phyloP scores from a whole-genome alignment of 2,329 filamentous ascomycete species.

The Periconia sp. region DNA sequence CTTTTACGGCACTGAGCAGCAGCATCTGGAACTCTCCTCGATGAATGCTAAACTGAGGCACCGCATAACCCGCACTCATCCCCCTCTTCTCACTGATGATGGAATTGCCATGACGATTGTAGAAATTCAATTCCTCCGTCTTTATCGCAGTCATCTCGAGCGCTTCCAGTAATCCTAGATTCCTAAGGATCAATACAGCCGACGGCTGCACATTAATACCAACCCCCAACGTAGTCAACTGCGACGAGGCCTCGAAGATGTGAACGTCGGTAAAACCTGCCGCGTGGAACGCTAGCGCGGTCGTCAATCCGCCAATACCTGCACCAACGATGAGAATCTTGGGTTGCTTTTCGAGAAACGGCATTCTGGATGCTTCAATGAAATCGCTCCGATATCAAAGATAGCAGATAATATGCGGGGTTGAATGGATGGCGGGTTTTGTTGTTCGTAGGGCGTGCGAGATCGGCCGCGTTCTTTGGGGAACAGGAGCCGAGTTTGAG shows the following conservation, averaged over 20 bases:
- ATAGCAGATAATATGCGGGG: too few relatives aligned
- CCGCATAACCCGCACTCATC: constrained; percentile 47
- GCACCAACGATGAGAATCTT: constrained; percentile 36
- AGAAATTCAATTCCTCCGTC: constrained; percentile 54
- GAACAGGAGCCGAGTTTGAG: too few relatives aligned
- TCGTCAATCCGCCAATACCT: constrained; percentile 79
- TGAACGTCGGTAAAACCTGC: constrained; percentile 62
- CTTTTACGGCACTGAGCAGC: constrained; percentile 50
- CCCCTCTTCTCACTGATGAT: constrained; percentile 53
- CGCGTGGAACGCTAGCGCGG: constrained; percentile 73
- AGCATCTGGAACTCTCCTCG: constrained; percentile 55
- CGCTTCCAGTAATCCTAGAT: constrained; percentile 50
- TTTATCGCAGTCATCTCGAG: constrained; percentile 50
- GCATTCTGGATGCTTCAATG: constrained; percentile 25
- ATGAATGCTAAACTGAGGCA: constrained; percentile 55
- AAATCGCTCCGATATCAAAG: too few relatives aligned
- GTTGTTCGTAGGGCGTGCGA: too few relatives aligned
- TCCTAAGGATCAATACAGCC: constrained; percentile 52
- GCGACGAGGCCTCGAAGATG: constrained; percentile 51
- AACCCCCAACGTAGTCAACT: constrained; percentile 52
- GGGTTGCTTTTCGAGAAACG: constrained; percentile 26
- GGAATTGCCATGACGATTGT: constrained; percentile 51
- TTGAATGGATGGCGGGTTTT: too few relatives aligned
- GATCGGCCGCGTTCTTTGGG: too few relatives aligned
- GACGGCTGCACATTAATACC: constrained; percentile 57